Conservation (phyloP, 768 basidiomycete genomes). For the Lyophyllum semitale region DNA sequence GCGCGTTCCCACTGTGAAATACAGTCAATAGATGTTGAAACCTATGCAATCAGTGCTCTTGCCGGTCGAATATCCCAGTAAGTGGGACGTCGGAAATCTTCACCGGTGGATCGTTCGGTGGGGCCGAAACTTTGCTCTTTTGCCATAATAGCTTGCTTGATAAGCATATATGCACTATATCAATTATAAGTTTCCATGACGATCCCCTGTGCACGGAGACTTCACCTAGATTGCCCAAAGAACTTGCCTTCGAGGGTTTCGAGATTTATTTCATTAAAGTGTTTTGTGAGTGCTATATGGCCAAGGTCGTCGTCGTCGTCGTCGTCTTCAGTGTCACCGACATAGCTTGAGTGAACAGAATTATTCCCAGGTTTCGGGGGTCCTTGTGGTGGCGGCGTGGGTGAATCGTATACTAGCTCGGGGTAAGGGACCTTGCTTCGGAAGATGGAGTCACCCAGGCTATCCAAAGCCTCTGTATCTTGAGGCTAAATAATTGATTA, state of each 20-base stretch:
- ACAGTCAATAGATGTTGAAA: neutral
- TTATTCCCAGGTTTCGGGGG: neutral
- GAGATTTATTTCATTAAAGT: neutral
- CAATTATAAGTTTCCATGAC: constrained; percentile 13
- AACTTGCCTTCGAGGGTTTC: neutral
- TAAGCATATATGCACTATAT: constrained; percentile 59
- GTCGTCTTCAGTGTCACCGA: neutral
- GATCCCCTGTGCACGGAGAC: neutral
- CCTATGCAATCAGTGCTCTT: constrained; percentile 9
- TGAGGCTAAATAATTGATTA: neutral
- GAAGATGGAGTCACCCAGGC: neutral
- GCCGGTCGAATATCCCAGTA: constrained; percentile 39
- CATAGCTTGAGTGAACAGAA: neutral
- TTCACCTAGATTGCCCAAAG: neutral
- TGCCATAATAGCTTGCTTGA: constrained; percentile 43
- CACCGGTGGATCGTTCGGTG: constrained; percentile 13
- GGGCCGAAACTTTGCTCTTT: neutral
- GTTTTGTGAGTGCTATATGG: neutral
- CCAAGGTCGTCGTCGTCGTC: neutral
- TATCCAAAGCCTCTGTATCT: neutral
- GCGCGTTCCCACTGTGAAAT: constrained; percentile 36
- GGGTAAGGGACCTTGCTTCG: neutral
- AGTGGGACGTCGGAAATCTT: constrained; percentile 32
- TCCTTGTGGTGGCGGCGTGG: neutral
- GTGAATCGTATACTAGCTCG: neutral